Percentiles rank a stretch among this genome's conserved stretches.
Evolutionary conservation across 306 rosid species (phyloP).

Genomic region (Sindora glabra): DNA sequence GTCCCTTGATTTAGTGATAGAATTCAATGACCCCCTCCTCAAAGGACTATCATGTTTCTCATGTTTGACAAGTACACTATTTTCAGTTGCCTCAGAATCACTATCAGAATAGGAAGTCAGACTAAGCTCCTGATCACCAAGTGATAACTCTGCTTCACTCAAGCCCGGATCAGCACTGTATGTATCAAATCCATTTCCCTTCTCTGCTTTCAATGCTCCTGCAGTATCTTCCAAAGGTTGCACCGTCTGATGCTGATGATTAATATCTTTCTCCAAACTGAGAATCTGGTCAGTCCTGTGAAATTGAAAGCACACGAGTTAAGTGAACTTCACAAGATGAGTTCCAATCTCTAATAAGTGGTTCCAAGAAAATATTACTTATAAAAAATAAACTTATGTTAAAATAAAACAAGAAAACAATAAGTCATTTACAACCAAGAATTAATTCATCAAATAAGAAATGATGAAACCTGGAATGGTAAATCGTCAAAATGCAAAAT

Average conservation of each 20-base stretch:
- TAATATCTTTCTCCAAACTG: conserved; percentile 18
- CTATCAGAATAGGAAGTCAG: conserved; percentile 52
- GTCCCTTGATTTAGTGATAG: conserved; percentile 10
- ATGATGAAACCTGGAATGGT: background rate
- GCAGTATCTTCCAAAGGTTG: conserved; percentile 25
- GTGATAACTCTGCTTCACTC: conserved; percentile 49
- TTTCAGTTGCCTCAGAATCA: conserved; percentile 43
- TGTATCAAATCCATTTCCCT: conserved; percentile 14
- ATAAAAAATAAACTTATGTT: background rate
- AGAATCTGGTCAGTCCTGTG: conserved; percentile 15
- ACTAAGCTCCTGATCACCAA: conserved; percentile 51
- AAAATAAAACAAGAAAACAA: background rate
- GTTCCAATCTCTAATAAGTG: background rate
- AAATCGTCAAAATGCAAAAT: conserved; percentile 4
- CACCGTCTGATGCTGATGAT: conserved; percentile 6
- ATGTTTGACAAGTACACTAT: conserved; percentile 27
- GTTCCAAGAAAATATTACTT: background rate
- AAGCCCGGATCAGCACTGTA: conserved; percentile 29
- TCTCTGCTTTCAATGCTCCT: conserved; percentile 14
- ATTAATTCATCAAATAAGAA: background rate
- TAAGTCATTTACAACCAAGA: conserved; percentile 1
- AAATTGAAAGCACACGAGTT: conserved; percentile 17
- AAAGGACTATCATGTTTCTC: conserved; percentile 29
- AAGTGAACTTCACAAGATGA: conserved; percentile 20
- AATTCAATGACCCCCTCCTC: conserved; percentile 29